phyloP scores from a whole-genome alignment of 2,329 filamentous ascomycete genomes.

The Pseudocercospora macadamiae region DNA sequence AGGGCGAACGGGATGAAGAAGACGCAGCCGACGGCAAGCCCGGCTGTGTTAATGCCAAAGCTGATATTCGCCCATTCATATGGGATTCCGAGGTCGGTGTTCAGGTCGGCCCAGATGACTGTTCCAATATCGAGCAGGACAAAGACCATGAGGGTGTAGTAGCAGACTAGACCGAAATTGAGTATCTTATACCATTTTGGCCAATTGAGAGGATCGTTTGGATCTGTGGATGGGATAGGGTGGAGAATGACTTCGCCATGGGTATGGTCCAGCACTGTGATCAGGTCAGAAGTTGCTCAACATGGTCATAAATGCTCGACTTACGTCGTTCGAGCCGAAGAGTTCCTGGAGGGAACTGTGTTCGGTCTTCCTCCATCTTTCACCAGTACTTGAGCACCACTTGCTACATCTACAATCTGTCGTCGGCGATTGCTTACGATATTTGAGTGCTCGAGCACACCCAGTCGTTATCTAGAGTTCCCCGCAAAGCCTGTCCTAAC shows the following conservation, averaged over 20 bases:
- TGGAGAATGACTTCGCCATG: conserved; percentile 4
- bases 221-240: conserved; percentile 34
- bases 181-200: conserved; percentile 41
- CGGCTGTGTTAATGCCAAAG: conserved; percentile 47
- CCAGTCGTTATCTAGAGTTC: background rate
- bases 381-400: background rate
- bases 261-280: conserved; percentile 6
- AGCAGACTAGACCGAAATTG: conserved; percentile 44
- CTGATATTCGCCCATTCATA: conserved; percentile 46
- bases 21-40: conserved; percentile 50
- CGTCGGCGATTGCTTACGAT: background rate
- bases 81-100: conserved; percentile 45
- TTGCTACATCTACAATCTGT: too few relatives aligned
- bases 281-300: background rate
- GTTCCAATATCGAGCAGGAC: conserved; percentile 44
- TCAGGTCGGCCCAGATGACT: conserved; percentile 45
- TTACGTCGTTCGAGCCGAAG: conserved; percentile 11
- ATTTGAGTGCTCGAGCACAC: background rate
- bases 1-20: conserved; percentile 55
- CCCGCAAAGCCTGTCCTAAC: background rate
- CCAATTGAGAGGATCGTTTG: conserved; percentile 48
- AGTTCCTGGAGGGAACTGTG: conserved; percentile 10
- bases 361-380: background rate
- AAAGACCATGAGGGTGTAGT: conserved; percentile 43
- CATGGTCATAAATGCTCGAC: background rate